Base-by-base conservation (phyloP, 2,329 filamentous ascomycete species). In the Verticillium nonalfalfae region DNA sequence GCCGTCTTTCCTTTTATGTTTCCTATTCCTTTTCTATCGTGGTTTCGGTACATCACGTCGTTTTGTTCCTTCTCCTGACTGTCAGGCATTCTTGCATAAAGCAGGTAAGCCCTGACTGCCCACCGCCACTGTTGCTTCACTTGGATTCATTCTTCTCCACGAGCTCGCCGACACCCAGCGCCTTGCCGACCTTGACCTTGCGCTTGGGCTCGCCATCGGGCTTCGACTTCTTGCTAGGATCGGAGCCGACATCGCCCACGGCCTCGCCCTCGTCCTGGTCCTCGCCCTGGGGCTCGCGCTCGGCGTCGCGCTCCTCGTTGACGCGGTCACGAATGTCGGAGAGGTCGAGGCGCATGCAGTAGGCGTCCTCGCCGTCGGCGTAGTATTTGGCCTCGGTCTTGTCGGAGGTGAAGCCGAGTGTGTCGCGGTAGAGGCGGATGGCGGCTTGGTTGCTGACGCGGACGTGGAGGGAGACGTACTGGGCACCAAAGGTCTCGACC, bases 281-380 rank as follows among this genome's bases (percentile, higher is more conserved):
- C 14, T 76, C 76, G 11, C 60, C 69, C 38, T 68, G 66, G 5
- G 63, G 63, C 21, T 62, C 64, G 36, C 60, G 80, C 7, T 70
- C 70, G 18, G 67, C 68, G 7, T 69, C 67, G 36, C 70, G 69
- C 56, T 70, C 69, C n/a, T 75, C 76, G 65, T 76, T 77, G 61
- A 75, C 76, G 64, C 60, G 59, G 11, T 78, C 76, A 64, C 79
- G 75, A 72, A 90, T 81, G 66, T 82, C 79, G 62, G 84, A 79
- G 54, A 99, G 83, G 70, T 98, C 90, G 74, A 97, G 90, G 65
- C 88, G 88, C 95, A 99, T 99, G 72, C 87, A 90, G 73, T 88
- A 97, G 40, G 95, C 95, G 79, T 99, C 92, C 79, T 99, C 95
- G 63, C 94, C 94, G 75, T 99, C 95, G 62, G 95, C 95, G 74